A percentile compares a stretch with the other conserved stretches of the same genome.
Evolutionary conservation across 345 rosid species (phyloP).

Genomic region (Erucastrum elatum): DNA sequence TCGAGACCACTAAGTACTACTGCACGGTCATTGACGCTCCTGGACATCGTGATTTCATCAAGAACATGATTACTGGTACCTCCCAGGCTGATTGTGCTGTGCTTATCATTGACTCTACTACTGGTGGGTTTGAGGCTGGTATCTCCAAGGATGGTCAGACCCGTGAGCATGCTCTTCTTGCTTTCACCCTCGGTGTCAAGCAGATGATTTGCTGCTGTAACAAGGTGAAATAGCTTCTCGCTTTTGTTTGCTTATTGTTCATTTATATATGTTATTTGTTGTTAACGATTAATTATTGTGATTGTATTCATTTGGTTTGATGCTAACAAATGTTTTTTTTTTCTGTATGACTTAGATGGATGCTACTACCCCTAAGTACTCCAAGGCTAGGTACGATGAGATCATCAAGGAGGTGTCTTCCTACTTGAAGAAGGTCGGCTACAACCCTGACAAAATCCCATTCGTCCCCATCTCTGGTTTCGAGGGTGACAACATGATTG

Average conservation of each 20-base stretch:
- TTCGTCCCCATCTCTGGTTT: constrained; percentile 3
- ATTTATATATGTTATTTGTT: too few relatives aligned
- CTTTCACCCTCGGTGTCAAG: constrained; percentile 17
- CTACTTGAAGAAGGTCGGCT: constrained; percentile 3
- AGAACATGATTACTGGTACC: constrained; percentile 19
- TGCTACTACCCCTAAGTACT: constrained; percentile 3
- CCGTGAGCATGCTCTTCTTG: constrained; percentile 21
- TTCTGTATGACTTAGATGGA: background rate
- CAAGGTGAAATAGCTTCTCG: background rate
- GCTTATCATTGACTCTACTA: background rate
- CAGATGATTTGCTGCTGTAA: constrained; percentile 17
- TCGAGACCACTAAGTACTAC: constrained; percentile 10
- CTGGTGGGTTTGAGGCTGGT: constrained; percentile 22
- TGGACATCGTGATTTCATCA: constrained; percentile 14
- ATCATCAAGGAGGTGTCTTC: constrained; percentile 12
- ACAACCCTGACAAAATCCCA: constrained; percentile 13
- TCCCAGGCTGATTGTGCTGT: constrained; percentile 17
- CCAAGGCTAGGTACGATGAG: constrained; percentile 4
- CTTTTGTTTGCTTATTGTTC: too few relatives aligned
- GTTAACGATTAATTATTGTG: background rate
- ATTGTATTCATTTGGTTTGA: background rate
- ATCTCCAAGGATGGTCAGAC: constrained; percentile 23
- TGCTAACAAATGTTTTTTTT: background rate
- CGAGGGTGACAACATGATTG: constrained; percentile 16
- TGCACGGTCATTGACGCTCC: constrained; percentile 6